A percentile compares a stretch with the other conserved stretches of the same genome.
Evolutionary conservation across 148 eudicot genomes (phyloP).

Genomic region (Linanthus parryae): DNA sequence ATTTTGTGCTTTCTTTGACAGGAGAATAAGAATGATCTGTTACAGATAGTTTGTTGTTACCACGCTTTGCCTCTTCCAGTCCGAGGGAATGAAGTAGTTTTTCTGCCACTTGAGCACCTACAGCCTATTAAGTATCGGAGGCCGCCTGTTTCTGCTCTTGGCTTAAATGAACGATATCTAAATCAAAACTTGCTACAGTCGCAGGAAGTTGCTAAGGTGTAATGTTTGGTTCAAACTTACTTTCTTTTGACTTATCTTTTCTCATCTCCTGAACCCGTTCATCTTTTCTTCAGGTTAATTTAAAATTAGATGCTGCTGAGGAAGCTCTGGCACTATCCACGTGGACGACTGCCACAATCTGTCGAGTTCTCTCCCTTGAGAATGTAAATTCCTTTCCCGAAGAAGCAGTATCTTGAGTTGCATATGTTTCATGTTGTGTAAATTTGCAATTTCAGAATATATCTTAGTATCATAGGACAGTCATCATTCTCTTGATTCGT

Average conservation of each 20-base stretch:
- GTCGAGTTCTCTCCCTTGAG: slow-evolving; percentile 89
- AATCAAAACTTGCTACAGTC: slow-evolving; percentile 29
- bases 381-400: slow-evolving; percentile 42
- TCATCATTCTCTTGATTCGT: too few relatives aligned
- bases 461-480: too few relatives aligned
- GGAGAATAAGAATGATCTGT: slow-evolving; percentile 76
- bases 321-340: slow-evolving; percentile 85
- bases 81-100: slow-evolving; percentile 64
- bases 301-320: slow-evolving; percentile 80
- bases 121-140: slow-evolving; percentile 68
- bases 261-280: not conserved
- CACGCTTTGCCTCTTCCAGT: slow-evolving; percentile 56
- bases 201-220: slow-evolving; percentile 46
- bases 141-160: slow-evolving; percentile 56
- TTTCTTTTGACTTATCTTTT: not conserved
- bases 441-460: not conserved
- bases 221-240: slow-evolving; percentile 14
- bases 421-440: slow-evolving; percentile 1
- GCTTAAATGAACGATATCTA: slow-evolving; percentile 31
- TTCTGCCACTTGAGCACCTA: slow-evolving; percentile 90
- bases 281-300: slow-evolving; percentile 41
- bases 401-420: not conserved
- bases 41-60: slow-evolving; percentile 77
- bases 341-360: slow-evolving; percentile 88
- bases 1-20: slow-evolving; percentile 23